phyloP scores from a whole-genome alignment of 2,329 filamentous ascomycete species.

The Aspergillus brasiliensis region DNA sequence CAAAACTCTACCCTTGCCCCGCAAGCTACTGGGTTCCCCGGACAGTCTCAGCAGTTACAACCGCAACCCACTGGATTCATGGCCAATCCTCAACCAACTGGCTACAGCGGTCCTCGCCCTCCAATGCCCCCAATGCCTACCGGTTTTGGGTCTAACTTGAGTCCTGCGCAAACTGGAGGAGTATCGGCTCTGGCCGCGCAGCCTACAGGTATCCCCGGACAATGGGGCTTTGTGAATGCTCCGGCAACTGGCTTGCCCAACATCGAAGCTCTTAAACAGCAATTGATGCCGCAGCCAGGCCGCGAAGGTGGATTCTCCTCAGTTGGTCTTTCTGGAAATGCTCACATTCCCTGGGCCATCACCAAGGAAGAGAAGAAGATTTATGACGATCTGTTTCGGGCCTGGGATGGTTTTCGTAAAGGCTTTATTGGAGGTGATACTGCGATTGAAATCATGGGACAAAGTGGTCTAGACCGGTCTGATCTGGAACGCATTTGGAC shows the following conservation, averaged over 20 bases:
- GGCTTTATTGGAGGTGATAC: constrained; percentile 90
- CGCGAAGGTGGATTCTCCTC: constrained; percentile 86
- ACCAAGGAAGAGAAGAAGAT: constrained; percentile 98
- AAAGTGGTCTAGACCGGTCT: constrained; percentile 87
- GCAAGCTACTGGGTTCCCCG: constrained; percentile 48
- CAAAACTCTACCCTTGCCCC: constrained; percentile 37
- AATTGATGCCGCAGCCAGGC: constrained; percentile 96
- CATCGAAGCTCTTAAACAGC: constrained; percentile 86
- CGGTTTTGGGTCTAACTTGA: constrained; percentile 63
- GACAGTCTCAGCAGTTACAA: constrained; percentile 58
- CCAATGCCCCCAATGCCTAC: constrained; percentile 84
- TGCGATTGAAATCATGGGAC: constrained; percentile 95
- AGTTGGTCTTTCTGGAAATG: constrained; percentile 85
- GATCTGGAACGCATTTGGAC: constrained; percentile 96
- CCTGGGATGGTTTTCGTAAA: constrained; percentile 93
- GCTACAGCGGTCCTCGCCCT: constrained; percentile 77
- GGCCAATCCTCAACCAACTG: constrained; percentile 71
- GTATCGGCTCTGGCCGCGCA: constrained; percentile 78
- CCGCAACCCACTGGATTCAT: constrained; percentile 71
- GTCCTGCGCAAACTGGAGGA: constrained; percentile 68
- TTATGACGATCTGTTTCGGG: constrained; percentile 91
- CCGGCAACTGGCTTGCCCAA: constrained; percentile 88
- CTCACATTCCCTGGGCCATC: constrained; percentile 95
- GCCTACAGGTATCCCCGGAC: constrained; percentile 86
- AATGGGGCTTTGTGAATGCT: constrained; percentile 98